A percentile compares a stretch with the other conserved stretches of the same genome.
These are phyloP conservation scores for Peronospora farinosa DNA, from an alignment of 352 stramenopile species.

Conservation along the genomic window DNA sequence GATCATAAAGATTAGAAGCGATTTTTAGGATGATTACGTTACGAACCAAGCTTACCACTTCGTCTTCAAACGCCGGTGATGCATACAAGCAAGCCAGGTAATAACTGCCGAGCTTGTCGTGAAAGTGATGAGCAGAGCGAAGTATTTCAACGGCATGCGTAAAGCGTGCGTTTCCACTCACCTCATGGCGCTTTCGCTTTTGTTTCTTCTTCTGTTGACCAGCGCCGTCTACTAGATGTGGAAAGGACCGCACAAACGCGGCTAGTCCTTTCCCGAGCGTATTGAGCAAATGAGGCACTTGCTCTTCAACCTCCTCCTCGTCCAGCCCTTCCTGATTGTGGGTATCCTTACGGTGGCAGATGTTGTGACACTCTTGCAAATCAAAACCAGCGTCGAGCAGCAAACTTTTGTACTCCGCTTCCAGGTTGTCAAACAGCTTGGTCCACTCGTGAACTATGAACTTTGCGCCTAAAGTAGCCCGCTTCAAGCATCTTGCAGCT, in stretches of 20 bases:
- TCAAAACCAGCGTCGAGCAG: slow-evolving; percentile 41
- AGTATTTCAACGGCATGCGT: slow-evolving; percentile 57
- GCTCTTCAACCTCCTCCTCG: slow-evolving; percentile 57
- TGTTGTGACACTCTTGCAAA: slow-evolving; percentile 54
- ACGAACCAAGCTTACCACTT: slow-evolving; percentile 29
- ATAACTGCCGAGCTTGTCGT: slow-evolving; percentile 80
- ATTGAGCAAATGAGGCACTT: slow-evolving; percentile 61
- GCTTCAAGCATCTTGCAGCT: slow-evolving; percentile 34
- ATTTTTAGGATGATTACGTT: background rate
- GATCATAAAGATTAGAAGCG: background rate
- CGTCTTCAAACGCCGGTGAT: slow-evolving; percentile 42
- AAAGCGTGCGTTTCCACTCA: slow-evolving; percentile 20
- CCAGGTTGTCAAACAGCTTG: slow-evolving; percentile 38
- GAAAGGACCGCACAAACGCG: slow-evolving; percentile 35
- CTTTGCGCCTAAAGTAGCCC: slow-evolving; percentile 8
- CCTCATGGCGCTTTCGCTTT: slow-evolving; percentile 20
- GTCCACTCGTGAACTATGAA: slow-evolving; percentile 29
- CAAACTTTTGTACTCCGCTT: slow-evolving; percentile 35
- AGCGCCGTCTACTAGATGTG: slow-evolving; percentile 1
- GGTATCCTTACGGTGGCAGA: slow-evolving; percentile 60
- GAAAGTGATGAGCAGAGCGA: slow-evolving; percentile 65
- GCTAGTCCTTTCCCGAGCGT: slow-evolving; percentile 52
- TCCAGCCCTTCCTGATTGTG: slow-evolving; percentile 49
- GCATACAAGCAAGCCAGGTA: slow-evolving; percentile 66
- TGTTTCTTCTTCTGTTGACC: slow-evolving; percentile 14